These are phyloP conservation scores for Micractinium sp. DNA, from an alignment of 139 green algal species.

Conservation along the genomic window DNA sequence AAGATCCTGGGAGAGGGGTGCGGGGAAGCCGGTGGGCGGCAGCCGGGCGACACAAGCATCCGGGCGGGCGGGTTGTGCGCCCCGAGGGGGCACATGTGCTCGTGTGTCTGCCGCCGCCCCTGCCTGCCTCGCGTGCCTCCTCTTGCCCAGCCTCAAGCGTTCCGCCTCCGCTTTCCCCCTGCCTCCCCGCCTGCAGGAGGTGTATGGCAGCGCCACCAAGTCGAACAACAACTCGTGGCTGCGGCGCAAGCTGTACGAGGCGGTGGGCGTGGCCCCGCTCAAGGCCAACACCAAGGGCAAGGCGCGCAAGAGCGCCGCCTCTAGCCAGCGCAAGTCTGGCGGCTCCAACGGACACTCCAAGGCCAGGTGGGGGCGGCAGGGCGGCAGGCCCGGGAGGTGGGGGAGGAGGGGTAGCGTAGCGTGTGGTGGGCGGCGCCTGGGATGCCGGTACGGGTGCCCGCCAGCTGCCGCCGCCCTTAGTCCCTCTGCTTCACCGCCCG, in stretches of 20 bases:
- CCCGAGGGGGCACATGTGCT: neutral
- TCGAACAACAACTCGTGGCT: conserved; percentile 64
- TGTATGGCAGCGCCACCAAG: conserved; percentile 52
- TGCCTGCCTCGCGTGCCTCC: neutral
- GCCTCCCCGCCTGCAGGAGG: neutral
- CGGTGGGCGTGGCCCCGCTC: conserved; percentile 48
- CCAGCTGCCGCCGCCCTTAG: neutral
- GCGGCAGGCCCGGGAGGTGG: too few relatives aligned
- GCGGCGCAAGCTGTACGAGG: conserved; percentile 56
- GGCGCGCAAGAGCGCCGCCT: conserved; percentile 25
- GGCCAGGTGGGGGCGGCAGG: neutral
- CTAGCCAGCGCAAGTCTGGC: neutral
- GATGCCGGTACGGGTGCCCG: too few relatives aligned
- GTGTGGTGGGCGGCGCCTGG: too few relatives aligned
- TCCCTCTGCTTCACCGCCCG: neutral
- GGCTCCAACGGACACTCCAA: neutral
- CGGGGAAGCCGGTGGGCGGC: neutral
- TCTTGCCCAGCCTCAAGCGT: neutral
- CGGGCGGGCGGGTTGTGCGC: neutral
- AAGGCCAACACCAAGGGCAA: conserved; percentile 49
- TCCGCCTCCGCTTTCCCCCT: too few relatives aligned
- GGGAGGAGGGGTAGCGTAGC: neutral
- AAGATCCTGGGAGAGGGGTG: neutral
- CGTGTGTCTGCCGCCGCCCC: neutral
- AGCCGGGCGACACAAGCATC: neutral